phyloP scores from a whole-genome alignment of 2,329 filamentous ascomycete species.

The Davidsoniella neocaledoniae region DNA sequence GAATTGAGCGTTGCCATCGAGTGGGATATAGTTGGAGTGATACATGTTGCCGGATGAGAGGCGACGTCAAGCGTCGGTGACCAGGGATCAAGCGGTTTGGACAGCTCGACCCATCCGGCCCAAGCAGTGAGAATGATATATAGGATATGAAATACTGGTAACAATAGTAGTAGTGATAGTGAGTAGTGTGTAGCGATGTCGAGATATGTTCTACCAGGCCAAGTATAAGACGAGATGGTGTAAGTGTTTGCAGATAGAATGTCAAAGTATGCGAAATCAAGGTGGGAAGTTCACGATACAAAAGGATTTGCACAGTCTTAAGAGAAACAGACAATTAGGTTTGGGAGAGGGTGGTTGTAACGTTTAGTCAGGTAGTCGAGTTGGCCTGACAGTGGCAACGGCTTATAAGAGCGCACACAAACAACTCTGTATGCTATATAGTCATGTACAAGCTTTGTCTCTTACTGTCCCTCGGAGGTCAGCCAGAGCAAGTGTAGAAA shows the following conservation, averaged over 20 bases:
- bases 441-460: background rate
- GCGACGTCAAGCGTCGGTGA: slow-evolving; percentile 1
- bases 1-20: too few species aligned
- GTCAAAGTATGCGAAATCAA: too few species aligned
- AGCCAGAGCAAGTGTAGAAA: background rate
- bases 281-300: background rate
- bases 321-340: background rate
- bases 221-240: background rate
- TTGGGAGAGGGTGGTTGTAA: slow-evolving; percentile 1
- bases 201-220: too few species aligned
- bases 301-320: background rate
- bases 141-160: background rate
- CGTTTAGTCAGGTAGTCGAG: background rate
- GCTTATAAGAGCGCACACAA: too few species aligned
- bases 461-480: background rate
- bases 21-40: background rate
- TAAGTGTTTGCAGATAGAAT: background rate
- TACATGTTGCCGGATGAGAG: slow-evolving; percentile 5
- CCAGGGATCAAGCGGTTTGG: slow-evolving; percentile 1
- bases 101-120: slow-evolving; percentile 7
- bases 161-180: too few species aligned
- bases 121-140: slow-evolving; percentile 1
- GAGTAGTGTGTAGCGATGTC: too few species aligned
- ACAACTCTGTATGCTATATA: background rate
- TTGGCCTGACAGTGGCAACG: background rate